Conservation (phyloP, 2,329 filamentous ascomycete genomes). For the Fusarium kyushuense region DNA sequence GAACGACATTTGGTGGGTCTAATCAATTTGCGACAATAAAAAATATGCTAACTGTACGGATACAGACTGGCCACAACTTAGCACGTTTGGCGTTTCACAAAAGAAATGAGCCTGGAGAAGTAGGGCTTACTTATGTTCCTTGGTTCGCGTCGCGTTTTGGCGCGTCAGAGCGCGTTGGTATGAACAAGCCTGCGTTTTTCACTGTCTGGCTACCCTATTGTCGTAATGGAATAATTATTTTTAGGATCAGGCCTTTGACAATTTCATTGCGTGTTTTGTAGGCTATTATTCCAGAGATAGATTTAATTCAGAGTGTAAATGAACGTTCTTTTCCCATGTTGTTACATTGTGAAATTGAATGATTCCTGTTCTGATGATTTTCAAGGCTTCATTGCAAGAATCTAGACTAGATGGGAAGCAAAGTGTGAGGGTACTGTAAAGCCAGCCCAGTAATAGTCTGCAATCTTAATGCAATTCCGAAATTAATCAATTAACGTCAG, state of each 20-base stretch:
- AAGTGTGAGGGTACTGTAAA: no score
- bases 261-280: not conserved
- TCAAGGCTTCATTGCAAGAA: no score
- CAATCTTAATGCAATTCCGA: no score
- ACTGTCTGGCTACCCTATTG: not conserved
- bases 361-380: no score
- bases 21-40: rapidly evolving
- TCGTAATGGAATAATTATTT: not conserved
- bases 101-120: conserved; percentile 11
- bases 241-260: not conserved
- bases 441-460: no score
- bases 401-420: no score
- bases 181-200: not conserved
- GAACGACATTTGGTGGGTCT: conserved; percentile 41
- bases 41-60: conserved; percentile 4
- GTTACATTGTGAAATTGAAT: no score
- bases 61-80: conserved; percentile 40
- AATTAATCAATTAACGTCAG: no score
- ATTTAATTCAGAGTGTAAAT: not conserved
- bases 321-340: no score
- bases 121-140: not conserved
- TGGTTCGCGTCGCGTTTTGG: not conserved
- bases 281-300: rapidly evolving
- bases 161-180: not conserved
- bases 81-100: conserved; percentile 28